Conservation (phyloP, 345 rosid genomes). For the Orychophragmus violaceus region DNA sequence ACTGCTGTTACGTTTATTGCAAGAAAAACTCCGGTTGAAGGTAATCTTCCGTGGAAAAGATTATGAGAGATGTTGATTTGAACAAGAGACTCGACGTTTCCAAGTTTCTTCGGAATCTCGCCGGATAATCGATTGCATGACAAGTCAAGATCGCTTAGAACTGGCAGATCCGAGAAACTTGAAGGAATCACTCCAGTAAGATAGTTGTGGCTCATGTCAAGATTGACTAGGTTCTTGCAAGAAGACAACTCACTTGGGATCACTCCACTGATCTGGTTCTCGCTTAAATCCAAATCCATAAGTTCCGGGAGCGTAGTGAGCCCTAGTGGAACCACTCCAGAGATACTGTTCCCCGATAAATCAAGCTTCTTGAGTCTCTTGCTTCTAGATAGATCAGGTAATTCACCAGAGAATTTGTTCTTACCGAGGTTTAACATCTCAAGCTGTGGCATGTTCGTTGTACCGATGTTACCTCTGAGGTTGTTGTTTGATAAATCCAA, state of each 20-base stretch:
- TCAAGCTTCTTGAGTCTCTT: slow-evolving; percentile 57
- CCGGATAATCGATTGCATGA: slow-evolving; percentile 67
- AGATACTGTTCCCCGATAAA: slow-evolving; percentile 52
- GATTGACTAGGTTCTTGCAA: slow-evolving; percentile 62
- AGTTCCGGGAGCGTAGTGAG: slow-evolving; percentile 44
- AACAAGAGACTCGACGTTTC: slow-evolving; percentile 45
- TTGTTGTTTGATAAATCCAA: slow-evolving; percentile 71
- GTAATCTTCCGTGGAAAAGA: slow-evolving; percentile 58
- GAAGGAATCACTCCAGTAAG: slow-evolving; percentile 57
- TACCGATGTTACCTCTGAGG: slow-evolving; percentile 48
- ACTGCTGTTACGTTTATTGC: slow-evolving; percentile 69
- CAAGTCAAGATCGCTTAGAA: slow-evolving; percentile 71
- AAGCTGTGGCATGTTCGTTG: slow-evolving; percentile 70
- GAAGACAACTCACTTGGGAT: slow-evolving; percentile 66
- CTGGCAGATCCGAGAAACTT: slow-evolving; percentile 43
- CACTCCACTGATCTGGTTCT: slow-evolving; percentile 51
- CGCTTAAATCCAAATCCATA: slow-evolving; percentile 52
- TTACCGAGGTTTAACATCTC: slow-evolving; percentile 65
- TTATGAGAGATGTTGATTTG: slow-evolving; percentile 66
- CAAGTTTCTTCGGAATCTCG: slow-evolving; percentile 47
- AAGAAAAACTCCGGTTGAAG: slow-evolving; percentile 65
- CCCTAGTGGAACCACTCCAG: slow-evolving; percentile 46
- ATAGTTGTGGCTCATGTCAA: slow-evolving; percentile 74
- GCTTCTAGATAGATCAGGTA: slow-evolving; percentile 56
- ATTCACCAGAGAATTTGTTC: slow-evolving; percentile 52